A percentile compares a stretch with the other conserved stretches of the same genome.
These are phyloP conservation scores for Ophiocordyceps camponoti-rufipedis DNA, from an alignment of 2,329 filamentous ascomycete genomes.

Conservation along the genomic window DNA sequence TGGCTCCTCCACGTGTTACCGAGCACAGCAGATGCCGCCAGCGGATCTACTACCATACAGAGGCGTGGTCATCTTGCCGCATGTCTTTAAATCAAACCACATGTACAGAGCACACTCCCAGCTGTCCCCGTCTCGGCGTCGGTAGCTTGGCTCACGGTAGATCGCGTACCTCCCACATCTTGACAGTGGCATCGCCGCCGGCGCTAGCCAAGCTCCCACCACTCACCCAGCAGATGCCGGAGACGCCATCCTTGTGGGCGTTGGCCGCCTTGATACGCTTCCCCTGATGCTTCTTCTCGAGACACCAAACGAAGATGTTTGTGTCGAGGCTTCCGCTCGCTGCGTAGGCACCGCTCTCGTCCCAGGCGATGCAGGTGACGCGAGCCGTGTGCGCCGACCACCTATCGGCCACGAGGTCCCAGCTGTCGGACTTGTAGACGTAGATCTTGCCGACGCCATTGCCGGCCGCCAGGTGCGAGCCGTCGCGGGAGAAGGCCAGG, in stretches of 20 bases:
- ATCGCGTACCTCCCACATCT: slow-evolving; percentile 49
- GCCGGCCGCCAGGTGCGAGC: slow-evolving; percentile 64
- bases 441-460: slow-evolving; percentile 75
- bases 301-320: slow-evolving; percentile 81
- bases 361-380: slow-evolving; percentile 52
- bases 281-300: slow-evolving; percentile 59
- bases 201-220: slow-evolving; percentile 55
- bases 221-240: slow-evolving; percentile 65
- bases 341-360: slow-evolving; percentile 55
- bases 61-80: neutral
- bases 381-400: slow-evolving; percentile 44
- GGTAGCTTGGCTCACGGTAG: slow-evolving; percentile 9
- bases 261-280: slow-evolving; percentile 70
- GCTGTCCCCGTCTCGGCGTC: no score
- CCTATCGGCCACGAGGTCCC: slow-evolving; percentile 60
- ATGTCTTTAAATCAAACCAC: no score
- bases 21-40: neutral
- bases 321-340: slow-evolving; percentile 80
- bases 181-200: slow-evolving; percentile 78
- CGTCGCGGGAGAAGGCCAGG: slow-evolving; percentile 66
- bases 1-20: neutral
- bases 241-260: slow-evolving; percentile 91
- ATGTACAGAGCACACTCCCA: no score
- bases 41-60: neutral
- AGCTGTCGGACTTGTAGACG: slow-evolving; percentile 45